These are phyloP conservation scores for Botrytis galanthina DNA, from an alignment of 2,329 filamentous ascomycete genomes.

Conservation along the genomic window DNA sequence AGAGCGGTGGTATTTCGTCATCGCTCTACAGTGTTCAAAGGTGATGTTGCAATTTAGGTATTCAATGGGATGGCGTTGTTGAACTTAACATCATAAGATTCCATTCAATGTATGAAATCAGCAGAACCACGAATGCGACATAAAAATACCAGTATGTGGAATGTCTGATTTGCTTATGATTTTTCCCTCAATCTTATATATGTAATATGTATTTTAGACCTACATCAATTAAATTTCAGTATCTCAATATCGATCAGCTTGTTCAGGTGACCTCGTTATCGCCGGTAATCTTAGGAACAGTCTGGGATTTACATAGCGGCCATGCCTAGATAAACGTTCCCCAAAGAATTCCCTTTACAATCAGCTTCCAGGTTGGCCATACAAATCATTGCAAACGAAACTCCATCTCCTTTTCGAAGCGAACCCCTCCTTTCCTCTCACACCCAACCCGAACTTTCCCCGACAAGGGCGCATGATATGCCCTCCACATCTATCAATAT, in stretches of 20 bases:
- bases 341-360: background rate
- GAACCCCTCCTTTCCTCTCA: background rate
- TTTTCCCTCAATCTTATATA: background rate
- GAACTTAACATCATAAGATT: background rate
- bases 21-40: background rate
- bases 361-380: background rate
- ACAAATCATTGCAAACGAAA: background rate
- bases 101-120: background rate
- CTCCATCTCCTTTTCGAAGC: slow-evolving; percentile 1
- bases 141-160: background rate
- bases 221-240: background rate
- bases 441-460: background rate
- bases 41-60: background rate
- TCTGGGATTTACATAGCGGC: background rate
- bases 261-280: background rate
- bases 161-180: background rate
- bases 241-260: background rate
- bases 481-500: background rate
- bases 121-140: too few species aligned
- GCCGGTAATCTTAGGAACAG: background rate
- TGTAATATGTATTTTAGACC: background rate
- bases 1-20: too few species aligned
- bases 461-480: background rate
- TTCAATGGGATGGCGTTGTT: background rate
- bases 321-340: background rate